phyloP scores from a whole-genome alignment of 768 basidiomycete species.

The Amanita jacksonii region DNA sequence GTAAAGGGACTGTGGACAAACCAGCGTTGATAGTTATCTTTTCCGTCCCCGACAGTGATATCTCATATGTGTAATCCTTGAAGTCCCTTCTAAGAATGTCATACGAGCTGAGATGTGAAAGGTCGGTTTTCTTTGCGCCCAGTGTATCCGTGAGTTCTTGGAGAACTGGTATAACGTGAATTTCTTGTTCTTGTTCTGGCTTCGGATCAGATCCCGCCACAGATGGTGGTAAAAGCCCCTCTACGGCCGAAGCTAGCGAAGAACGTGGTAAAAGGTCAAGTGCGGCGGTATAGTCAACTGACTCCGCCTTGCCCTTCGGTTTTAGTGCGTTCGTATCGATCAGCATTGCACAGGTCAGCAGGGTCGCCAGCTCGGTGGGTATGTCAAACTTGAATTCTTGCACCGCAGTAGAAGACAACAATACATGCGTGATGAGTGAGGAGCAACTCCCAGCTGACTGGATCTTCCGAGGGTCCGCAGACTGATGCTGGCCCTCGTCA shows the following conservation, averaged over 20 bases:
- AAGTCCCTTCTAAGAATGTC: slow-evolving; percentile 93
- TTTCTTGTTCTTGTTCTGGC: not conserved
- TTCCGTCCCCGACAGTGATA: slow-evolving; percentile 19
- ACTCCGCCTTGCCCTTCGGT: slow-evolving; percentile 65
- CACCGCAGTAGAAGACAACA: not conserved
- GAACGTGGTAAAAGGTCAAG: slow-evolving; percentile 54
- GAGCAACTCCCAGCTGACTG: slow-evolving; percentile 71
- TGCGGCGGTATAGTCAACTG: slow-evolving; percentile 55
- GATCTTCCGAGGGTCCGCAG: slow-evolving; percentile 61
- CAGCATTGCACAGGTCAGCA: slow-evolving; percentile 74
- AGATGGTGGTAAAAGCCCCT: not conserved
- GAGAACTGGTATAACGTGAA: slow-evolving; percentile 33
- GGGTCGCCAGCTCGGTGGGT: slow-evolving; percentile 59
- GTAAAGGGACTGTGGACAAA: slow-evolving; percentile 73
- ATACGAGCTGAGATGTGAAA: slow-evolving; percentile 55
- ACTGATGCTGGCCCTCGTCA: slow-evolving; percentile 65
- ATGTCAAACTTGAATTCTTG: slow-evolving; percentile 18
- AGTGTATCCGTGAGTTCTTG: slow-evolving; percentile 41
- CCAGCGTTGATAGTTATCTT: slow-evolving; percentile 49
- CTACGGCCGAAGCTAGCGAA: slow-evolving; percentile 24
- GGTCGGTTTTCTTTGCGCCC: slow-evolving; percentile 48
- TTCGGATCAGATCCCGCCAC: slow-evolving; percentile 8
- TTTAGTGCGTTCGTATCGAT: slow-evolving; percentile 84
- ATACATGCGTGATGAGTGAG: slow-evolving; percentile 38
- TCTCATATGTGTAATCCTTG: slow-evolving; percentile 67